Evolutionary conservation across 495 filamentous ascomycete genomes (phyloP), one percentile per base, ranked within the genome.

Genomic region (Aspergillus carlsbadensis): DNA sequence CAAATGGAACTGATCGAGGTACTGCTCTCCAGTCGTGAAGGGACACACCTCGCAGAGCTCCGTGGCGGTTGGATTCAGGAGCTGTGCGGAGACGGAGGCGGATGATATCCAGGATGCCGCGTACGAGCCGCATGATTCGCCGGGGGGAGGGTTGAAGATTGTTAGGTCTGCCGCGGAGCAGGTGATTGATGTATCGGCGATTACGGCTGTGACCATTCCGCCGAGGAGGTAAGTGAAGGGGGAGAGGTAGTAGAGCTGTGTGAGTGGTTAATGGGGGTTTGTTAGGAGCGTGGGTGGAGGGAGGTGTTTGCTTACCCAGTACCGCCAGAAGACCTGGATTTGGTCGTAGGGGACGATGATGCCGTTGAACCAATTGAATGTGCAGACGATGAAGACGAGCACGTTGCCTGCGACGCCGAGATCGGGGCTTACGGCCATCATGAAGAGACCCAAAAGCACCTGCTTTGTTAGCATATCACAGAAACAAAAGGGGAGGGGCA

Each of bases 311-410:
- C 46, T 0, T 50, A 50, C 46, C 46, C 46, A 50, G 29, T 50
- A 50, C 21, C 46, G n/a, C 46, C 46, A 50, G 46, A 50, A 50
- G 11, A 37, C 29, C 31, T 50, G 46, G 46, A 50, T 50, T 14
- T 50, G 46, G 1, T 36, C 29, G 31, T 50, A 50, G 2, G 46
- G 46, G 10, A 50, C 46, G 8, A 50, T 36, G 0, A 50, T 50
- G 4, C 46, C 46, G 33, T 50, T 50, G 46, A 50, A 50, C 46
- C 46, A 50, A 29, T 50, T 50, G 15, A 50, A 50, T 26, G 46
- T 50, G 15, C 46, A 50, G n/a, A 50, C 8, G 20, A 50, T 50
- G 31, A 50, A 50, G 29, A 50, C 46, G n/a, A 50, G 46, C 14
- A 35, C 14, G 20, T 50, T 50, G 1, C 46, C 46, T 13, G 46